Evolutionary conservation across 768 basidiomycete genomes (phyloP), one percentile per base, ranked within the genome.

Genomic region (Lactifluus volemus): DNA sequence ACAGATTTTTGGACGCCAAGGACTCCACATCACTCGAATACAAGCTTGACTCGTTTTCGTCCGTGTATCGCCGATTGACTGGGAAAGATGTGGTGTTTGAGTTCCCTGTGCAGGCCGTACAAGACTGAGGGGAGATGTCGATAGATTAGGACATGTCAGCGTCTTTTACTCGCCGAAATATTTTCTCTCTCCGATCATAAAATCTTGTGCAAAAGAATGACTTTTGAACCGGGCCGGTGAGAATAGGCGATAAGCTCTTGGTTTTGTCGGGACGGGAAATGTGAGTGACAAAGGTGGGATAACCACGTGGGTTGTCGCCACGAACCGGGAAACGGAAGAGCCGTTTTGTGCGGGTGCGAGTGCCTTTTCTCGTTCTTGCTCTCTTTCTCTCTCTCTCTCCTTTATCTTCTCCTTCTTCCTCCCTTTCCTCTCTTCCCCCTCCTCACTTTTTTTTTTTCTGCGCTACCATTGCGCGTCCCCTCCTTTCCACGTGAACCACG

Each of bases 1-100:
- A 44, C 50, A 98, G 96, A 68, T 88, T 94, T 81, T 88, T 99
- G 67, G 97, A 99, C 81, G 81, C 92, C 67, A 98, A 98, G 77
- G 97, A 99, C 73, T 85, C 93, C 59, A 98, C 94, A 74, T 90
- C 92, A 70, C 82, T 98, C 73, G 97, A 98, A 82, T 98, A 99
- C 89, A 99, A 99, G 84, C 84, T 98, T 69, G 97, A 99, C 79
- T 96, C 95, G 65, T 99, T 98, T 81, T 89, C 95, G 52, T 94
- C 92, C 45, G 92, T 98, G 65, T 98, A 97, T 83, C 89, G 88
- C 71, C 84, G 88, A 65, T 78, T 97, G 73, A 96, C 94, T 66
- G 95, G 95, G 73, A 98, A 97, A 82, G 95, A 98, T 65, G 95
- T 97, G 60, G 86, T 89, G 57, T 93, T 93, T 72, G 91, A 93